Base-by-base conservation (phyloP, 208 protist genomes). In the Trypanosoma vivax region DNA sequence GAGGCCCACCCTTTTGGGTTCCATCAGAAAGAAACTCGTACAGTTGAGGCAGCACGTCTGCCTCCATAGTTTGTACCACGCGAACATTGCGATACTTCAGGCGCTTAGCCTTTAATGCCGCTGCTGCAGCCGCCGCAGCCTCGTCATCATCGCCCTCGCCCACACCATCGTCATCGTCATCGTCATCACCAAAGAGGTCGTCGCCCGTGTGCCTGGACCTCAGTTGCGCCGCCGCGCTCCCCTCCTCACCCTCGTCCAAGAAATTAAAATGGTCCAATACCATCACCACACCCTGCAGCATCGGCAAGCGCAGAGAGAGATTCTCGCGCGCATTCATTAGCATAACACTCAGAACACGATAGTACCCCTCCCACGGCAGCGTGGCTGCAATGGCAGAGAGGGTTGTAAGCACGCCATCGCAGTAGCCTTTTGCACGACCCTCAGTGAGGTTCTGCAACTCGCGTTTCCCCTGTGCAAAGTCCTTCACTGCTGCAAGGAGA, bases 361-460 rank as follows among this genome's bases (percentile, higher is more conserved):
- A 77, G 65, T 96, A 96, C 24, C 76, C 83, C 49, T 78, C 77
- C 89, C 89, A 96, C 49, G 89, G 83, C 60, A 96, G 65, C 2
- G 73, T 49, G 21, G 58, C 69, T 3, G 79, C 67, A 42, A 95
- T 61, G 25, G 72, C 24, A 51, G 79, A 74, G 34, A 95, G 53
- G 14, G 88, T 95, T 37, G 63, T 58, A 34, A 95, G 69, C 10
- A 90, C 70, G 21, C 82, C 78, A 31, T 89, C 83, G 42, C 71
- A 84, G 61, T 95, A 92, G 14, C 88, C 88, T 41, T 79, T 82
- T n/a, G 81, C 80, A 24, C 73, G 65, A 10, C 80, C 78, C 52
- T 94, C 88, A 14, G 81, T 89, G 40, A 90, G 37, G 63, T 92
- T 92, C 21, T 76, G 66, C 50, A 83, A 65, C 35, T 78, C 70